Evolutionary conservation across 1,284 basidiomycete genomes (phyloP), one percentile per base, ranked within the genome.

Genomic region (Sanghuangporus baumii): DNA sequence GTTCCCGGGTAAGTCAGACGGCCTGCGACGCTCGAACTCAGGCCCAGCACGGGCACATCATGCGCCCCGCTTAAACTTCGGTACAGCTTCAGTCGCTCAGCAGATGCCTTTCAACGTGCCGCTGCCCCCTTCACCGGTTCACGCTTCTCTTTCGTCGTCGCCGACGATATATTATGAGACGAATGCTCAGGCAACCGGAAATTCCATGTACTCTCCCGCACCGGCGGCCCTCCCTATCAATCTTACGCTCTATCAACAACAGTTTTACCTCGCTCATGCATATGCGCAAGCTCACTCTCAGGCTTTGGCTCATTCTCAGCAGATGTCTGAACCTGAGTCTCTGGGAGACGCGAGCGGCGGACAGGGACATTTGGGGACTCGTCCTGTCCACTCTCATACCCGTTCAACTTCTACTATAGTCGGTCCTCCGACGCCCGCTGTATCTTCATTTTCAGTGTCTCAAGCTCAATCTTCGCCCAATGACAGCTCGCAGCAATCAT

Each of bases 21-120:
- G 71, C 31, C 72, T 72, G 9, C 71, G 74, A 47, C 69, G 76
- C 20, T 76, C 76, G 7, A 70, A 72, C 60, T 78, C 76, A 1
- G 74, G 75, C 36, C 74, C 76, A 12, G 70, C 75, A 47, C 56
- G 66, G 31, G 41, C 57, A 34, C 20, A 43, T 57, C 34, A 57
- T n/a, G 14, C 63, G 14, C 23, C 57, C 40, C 58, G 65, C n/a
- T 55, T 69, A 70, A 31, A 68, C 71, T 57, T 70, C 69, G 62
- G 60, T 67, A 51, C 65, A 11, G 37, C 50, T 23, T 47, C 70
- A 20, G 60, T 65, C 52, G 59, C 65, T 31, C 65, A 65, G 57
- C 64, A 66, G 20, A 68, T 68, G 59, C 67, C 71, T 4, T 69
- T 71, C 36, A 58, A 74, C 72, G 31, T 66, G 63, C 37, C 68